Evolutionary conservation across 2,329 filamentous ascomycete genomes (phyloP).

Genomic region (Ascochyta lentis): DNA sequence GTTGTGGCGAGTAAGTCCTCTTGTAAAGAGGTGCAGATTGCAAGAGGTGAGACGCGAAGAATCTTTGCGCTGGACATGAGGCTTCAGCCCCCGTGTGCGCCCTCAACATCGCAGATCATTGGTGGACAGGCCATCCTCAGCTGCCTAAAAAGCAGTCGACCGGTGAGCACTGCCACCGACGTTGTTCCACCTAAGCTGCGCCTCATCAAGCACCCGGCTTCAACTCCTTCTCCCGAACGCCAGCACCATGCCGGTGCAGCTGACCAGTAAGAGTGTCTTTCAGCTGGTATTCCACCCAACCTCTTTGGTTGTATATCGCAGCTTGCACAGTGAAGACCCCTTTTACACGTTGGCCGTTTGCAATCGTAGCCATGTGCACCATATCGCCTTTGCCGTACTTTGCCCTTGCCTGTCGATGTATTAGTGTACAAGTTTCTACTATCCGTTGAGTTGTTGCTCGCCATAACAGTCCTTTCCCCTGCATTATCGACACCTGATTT

Average conservation of each 20-base stretch:
- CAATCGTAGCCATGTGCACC: constrained; percentile 37
- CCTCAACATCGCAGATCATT: constrained; percentile 29
- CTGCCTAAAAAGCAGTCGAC: constrained; percentile 18
- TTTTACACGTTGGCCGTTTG: constrained; percentile 28
- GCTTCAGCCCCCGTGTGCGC: constrained; percentile 20
- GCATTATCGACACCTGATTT: constrained; percentile 35
- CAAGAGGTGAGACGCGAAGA: no score
- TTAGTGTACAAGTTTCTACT: constrained; percentile 8
- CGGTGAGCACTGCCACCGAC: constrained; percentile 34
- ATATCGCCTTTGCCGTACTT: constrained; percentile 31
- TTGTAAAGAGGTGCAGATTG: constrained; percentile 7
- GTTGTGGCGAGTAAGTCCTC: constrained; percentile 35
- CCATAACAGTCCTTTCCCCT: constrained; percentile 24
- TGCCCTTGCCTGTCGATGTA: constrained; percentile 25
- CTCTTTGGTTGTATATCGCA: constrained; percentile 17
- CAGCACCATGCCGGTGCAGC: constrained; percentile 33
- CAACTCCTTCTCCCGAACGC: constrained; percentile 40
- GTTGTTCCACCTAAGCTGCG: neutral
- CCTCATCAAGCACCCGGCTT: constrained; percentile 7
- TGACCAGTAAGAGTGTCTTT: constrained; percentile 16
- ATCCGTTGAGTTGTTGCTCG: constrained; percentile 10
- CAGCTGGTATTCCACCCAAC: constrained; percentile 41
- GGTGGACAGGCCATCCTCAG: constrained; percentile 21
- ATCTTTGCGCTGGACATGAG: no score
- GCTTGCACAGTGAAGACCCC: constrained; percentile 30